phyloP scores from a whole-genome alignment of 257 asterid genomes.

The Gardenia jasminoides region DNA sequence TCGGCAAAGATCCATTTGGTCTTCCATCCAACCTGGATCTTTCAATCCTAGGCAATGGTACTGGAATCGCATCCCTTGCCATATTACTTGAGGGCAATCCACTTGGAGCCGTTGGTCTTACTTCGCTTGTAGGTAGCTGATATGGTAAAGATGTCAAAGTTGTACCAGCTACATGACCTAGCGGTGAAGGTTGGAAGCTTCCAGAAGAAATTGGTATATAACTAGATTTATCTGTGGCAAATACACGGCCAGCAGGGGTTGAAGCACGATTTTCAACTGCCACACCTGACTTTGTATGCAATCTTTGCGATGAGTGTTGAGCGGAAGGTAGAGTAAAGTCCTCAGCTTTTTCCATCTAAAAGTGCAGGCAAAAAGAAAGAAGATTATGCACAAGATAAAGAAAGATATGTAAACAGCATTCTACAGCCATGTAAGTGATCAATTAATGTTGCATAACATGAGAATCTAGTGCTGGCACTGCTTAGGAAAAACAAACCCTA shows the following conservation, averaged over 20 bases:
- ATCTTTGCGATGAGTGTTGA: constrained; percentile 47
- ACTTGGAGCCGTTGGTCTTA: constrained; percentile 57
- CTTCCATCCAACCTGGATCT: constrained; percentile 65
- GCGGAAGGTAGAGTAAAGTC: constrained; percentile 48
- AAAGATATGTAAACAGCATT: not conserved
- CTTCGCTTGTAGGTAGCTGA: constrained; percentile 92
- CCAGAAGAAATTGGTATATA: constrained; percentile 51
- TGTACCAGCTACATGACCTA: constrained; percentile 39
- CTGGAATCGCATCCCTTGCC: constrained; percentile 41
- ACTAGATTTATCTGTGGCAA: constrained; percentile 56
- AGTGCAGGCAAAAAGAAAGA: constrained; percentile 15
- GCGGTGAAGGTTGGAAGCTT: constrained; percentile 46
- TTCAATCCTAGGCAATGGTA: constrained; percentile 58
- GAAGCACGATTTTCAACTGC: constrained; percentile 50
- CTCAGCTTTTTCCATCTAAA: constrained; percentile 82
- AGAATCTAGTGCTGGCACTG: not conserved
- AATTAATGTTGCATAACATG: not conserved
- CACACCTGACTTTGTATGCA: constrained; percentile 42
- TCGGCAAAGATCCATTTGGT: constrained; percentile 58
- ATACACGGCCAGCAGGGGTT: constrained; percentile 41
- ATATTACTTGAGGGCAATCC: constrained; percentile 52
- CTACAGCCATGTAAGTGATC: not conserved
- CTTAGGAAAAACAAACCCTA: not conserved
- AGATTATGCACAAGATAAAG: not conserved
- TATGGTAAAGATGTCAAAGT: constrained; percentile 57